Evolutionary conservation across 768 basidiomycete genomes (phyloP), one percentile per base, ranked within the genome.

Genomic region (Suillus subalutaceus): DNA sequence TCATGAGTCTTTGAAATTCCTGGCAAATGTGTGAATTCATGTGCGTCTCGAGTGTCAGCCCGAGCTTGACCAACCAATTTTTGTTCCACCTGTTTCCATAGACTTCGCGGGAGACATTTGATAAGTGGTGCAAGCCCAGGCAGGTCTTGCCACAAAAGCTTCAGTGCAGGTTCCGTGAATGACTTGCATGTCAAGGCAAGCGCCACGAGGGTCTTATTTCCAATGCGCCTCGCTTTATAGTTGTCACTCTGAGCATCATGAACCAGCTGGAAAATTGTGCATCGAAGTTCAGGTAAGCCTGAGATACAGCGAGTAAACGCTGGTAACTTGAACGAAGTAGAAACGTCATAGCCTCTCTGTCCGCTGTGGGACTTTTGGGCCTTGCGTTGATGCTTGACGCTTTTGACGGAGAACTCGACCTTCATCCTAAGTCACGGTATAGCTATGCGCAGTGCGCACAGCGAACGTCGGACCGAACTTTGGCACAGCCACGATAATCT

Each of bases 151-250:
- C 67, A 68, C 37, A 66, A 35, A 37, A 37, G 30, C 13, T 56
- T 55, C 23, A 62, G 32, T 18, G 65, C 65, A 37, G 67, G 67
- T 32, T 35, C 65, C 13, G 48, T 41, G 38, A 68, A 68, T n/a
- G 53, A 10, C 44, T 57, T 53, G 62, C 65, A 68, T 8, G 67
- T 68, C 35, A 65, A 26, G 3, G 67, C 67, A 40, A 68, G 61
- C 16, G 58, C 58, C 20, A 64, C 59, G 32, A 67, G 48, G 4
- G 52, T 16, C 26, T 16, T 30, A 3, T 53, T 15, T 40, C 38
- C 12, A 9, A 35, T 5, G 35, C 35, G 35, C 35, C 35, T 35
- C 35, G 35, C 35, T 35, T 35, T 6, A 4, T 3, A 6, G 35
- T 35, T 35, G 35, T 35, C 6, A 6, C 35, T 35, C n/a, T n/a